phyloP scores from a whole-genome alignment of 1,284 basidiomycete species.

The Athelia psychrophila region DNA sequence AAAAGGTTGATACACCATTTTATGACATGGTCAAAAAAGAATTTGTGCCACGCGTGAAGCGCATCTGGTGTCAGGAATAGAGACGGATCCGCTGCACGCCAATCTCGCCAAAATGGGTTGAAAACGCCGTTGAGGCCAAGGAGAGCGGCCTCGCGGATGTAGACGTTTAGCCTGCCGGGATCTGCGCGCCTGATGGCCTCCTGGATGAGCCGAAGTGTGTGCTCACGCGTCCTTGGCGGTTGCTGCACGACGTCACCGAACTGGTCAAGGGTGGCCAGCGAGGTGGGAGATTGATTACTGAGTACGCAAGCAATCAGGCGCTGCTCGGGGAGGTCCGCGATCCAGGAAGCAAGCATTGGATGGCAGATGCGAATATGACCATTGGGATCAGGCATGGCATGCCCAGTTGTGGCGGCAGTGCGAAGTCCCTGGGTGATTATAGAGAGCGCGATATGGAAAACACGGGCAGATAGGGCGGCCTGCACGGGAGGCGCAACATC shows the following conservation, averaged over 20 bases:
- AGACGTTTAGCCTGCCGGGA: background rate
- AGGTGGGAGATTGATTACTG: background rate
- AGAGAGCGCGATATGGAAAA: conserved; percentile 8
- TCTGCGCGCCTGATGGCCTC: background rate
- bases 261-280: background rate
- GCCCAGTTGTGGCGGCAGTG: background rate
- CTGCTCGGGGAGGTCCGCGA: conserved; percentile 7
- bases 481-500: conserved; percentile 2
- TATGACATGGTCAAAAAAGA: too few relatives aligned
- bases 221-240: background rate
- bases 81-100: background rate
- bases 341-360: conserved; percentile 3
- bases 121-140: background rate
- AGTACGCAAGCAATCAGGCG: conserved; percentile 1
- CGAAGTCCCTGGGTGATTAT: conserved; percentile 1
- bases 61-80: background rate
- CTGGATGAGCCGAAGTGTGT: background rate
- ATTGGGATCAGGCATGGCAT: conserved; percentile 4
- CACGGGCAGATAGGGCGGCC: conserved; percentile 1
- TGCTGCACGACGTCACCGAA: background rate
- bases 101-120: background rate
- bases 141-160: background rate
- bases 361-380: background rate
- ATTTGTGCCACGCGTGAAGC: too few relatives aligned
- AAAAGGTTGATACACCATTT: too few relatives aligned